phyloP scores from a whole-genome alignment of 2,329 filamentous ascomycete species.

The Talaromyces sp. region DNA sequence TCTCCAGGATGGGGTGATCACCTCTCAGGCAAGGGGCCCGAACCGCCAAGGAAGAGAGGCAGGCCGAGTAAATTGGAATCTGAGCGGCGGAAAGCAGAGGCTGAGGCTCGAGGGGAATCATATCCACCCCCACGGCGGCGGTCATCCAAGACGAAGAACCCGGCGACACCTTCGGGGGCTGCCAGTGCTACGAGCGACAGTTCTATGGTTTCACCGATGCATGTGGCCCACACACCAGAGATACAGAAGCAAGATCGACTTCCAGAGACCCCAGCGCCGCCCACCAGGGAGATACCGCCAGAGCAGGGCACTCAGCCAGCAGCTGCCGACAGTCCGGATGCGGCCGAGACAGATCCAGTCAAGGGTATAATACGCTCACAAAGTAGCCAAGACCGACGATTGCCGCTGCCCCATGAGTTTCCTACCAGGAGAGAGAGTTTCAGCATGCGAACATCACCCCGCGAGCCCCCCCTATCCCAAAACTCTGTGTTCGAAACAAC shows the following conservation, averaged over 20 bases:
- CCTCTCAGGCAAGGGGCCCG: slow-evolving; percentile 17
- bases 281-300: background rate
- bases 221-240: slow-evolving; percentile 13
- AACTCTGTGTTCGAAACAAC: background rate
- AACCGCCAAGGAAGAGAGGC: slow-evolving; percentile 37
- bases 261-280: background rate
- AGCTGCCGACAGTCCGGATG: background rate
- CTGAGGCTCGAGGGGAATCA: slow-evolving; percentile 33
- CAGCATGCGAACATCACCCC: slow-evolving; percentile 1
- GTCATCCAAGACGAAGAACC: slow-evolving; percentile 21
- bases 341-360: slow-evolving; percentile 9
- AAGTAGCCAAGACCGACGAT: slow-evolving; percentile 7
- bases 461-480: slow-evolving; percentile 2
- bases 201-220: slow-evolving; percentile 16
- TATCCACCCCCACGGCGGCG: slow-evolving; percentile 31
- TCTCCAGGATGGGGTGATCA: slow-evolving; percentile 30
- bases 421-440: background rate
- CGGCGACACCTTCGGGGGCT: slow-evolving; percentile 27
- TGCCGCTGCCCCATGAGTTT: slow-evolving; percentile 9
- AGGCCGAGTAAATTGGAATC: slow-evolving; percentile 38
- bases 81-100: slow-evolving; percentile 32
- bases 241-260: slow-evolving; percentile 14
- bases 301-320: background rate
- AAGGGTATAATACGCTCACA: slow-evolving; percentile 11
- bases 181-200: slow-evolving; percentile 17